Evolutionary conservation across 1,139 yeast species (phyloP).

Genomic region (Diutina neorugosa): DNA sequence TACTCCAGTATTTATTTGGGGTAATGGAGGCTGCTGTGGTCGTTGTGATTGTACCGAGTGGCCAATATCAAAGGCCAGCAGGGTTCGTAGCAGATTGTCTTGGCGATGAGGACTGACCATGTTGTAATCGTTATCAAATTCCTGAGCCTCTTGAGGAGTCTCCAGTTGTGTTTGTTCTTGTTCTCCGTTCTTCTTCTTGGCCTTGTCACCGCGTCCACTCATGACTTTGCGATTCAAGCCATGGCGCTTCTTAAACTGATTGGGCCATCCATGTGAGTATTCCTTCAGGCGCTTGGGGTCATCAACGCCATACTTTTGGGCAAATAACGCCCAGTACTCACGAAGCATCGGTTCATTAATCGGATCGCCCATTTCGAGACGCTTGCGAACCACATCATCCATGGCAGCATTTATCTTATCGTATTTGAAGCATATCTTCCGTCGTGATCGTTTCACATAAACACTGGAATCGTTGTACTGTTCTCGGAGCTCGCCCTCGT

Average conservation of each 20-base stretch:
- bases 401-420: constrained; percentile 46
- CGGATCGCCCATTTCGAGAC: constrained; percentile 31
- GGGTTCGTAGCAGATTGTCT: constrained; percentile 1
- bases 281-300: constrained; percentile 44
- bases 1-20: neutral
- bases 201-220: neutral
- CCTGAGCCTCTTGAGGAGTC: neutral
- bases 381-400: constrained; percentile 38
- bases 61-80: constrained; percentile 6
- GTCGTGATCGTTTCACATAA: constrained; percentile 24
- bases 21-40: neutral
- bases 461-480: constrained; percentile 27
- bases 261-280: constrained; percentile 52
- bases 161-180: neutral
- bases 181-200: neutral
- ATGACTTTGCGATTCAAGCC: constrained; percentile 19
- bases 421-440: constrained; percentile 42
- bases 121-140: neutral
- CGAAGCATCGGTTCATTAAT: constrained; percentile 43
- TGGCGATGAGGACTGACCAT: neutral
- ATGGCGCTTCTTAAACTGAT: constrained; percentile 47
- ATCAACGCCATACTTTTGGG: constrained; percentile 44
- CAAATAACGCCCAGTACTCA: constrained; percentile 44
- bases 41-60: constrained; percentile 2
- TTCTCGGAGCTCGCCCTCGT: constrained; percentile 35